Conservation (phyloP, 495 filamentous ascomycete species). For the Talaromyces adpressus region DNA sequence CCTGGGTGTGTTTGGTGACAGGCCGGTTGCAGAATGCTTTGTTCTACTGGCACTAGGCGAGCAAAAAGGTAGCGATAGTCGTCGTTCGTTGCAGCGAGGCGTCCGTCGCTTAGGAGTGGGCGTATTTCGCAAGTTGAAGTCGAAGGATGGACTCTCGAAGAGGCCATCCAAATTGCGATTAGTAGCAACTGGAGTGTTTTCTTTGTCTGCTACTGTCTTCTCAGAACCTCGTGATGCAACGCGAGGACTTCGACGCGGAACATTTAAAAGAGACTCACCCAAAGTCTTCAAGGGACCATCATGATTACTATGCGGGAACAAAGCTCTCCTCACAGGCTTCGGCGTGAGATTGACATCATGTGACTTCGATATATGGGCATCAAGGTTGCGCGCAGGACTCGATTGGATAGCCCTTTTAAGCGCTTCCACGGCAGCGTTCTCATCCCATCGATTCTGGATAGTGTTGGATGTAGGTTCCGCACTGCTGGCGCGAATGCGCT, state of each 20-base stretch:
- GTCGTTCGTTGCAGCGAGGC: slow-evolving; percentile 38
- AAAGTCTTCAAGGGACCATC: slow-evolving; percentile 52
- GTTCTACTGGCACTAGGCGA: slow-evolving; percentile 27
- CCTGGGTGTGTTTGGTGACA: slow-evolving; percentile 27
- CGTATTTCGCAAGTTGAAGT: slow-evolving; percentile 49
- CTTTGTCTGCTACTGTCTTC: slow-evolving; percentile 36
- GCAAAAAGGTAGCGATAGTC: slow-evolving; percentile 25
- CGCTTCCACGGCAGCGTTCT: slow-evolving; percentile 49
- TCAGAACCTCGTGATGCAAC: slow-evolving; percentile 25
- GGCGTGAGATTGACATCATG: slow-evolving; percentile 51
- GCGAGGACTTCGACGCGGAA: slow-evolving; percentile 43
- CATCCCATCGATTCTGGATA: slow-evolving; percentile 32
- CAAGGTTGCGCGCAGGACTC: slow-evolving; percentile 58
- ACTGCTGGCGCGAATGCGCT: slow-evolving; percentile 34
- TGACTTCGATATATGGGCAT: slow-evolving; percentile 41
- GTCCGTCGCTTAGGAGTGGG: slow-evolving; percentile 50
- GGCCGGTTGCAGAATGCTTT: slow-evolving; percentile 17
- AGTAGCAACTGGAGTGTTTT: slow-evolving; percentile 34
- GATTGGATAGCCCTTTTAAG: slow-evolving; percentile 61
- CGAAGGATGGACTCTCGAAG: slow-evolving; percentile 44
- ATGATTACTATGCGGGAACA: slow-evolving; percentile 63
- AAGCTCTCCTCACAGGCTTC: slow-evolving; percentile 61
- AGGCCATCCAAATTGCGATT: slow-evolving; percentile 50
- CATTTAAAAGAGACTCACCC: slow-evolving; percentile 51
- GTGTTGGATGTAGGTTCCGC: slow-evolving; percentile 30